Conservation (phyloP, 1,284 basidiomycete species). For the Fomes fomentarius region DNA sequence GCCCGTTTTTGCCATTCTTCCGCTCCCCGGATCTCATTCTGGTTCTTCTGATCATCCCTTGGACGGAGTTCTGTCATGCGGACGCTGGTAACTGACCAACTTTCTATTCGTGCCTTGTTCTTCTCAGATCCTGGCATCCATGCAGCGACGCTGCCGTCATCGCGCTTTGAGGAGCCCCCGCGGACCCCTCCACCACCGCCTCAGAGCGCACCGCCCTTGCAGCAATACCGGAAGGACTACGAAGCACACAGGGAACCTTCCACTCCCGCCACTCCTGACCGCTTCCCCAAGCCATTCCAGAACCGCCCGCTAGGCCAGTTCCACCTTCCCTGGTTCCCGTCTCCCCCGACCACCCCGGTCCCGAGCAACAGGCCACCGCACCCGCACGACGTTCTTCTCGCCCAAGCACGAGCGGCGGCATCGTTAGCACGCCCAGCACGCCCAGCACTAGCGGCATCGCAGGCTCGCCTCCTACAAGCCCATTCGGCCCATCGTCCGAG, state of each 20-base stretch:
- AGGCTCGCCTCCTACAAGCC: constrained; percentile 1
- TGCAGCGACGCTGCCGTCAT: constrained; percentile 13
- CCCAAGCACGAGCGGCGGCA: constrained; percentile 3
- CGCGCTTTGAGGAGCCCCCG: constrained; percentile 13
- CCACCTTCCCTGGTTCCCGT: constrained; percentile 35
- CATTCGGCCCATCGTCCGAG: constrained; percentile 23
- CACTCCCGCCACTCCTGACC: constrained; percentile 28
- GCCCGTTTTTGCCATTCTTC: neutral
- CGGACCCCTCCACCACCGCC: constrained; percentile 12
- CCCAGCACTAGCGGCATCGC: neutral
- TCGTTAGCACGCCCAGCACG: neutral
- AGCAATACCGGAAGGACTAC: constrained; percentile 13
- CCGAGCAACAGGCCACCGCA: constrained; percentile 7
- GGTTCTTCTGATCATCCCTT: neutral
- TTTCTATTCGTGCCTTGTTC: constrained; percentile 12
- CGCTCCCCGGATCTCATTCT: neutral
- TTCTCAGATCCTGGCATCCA: constrained; percentile 28
- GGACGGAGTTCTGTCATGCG: neutral
- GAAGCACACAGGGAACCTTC: neutral
- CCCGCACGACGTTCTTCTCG: neutral
- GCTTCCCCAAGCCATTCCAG: constrained; percentile 37
- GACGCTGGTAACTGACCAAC: neutral
- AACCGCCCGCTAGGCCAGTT: constrained; percentile 36
- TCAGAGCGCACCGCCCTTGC: constrained; percentile 11
- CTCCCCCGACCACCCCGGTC: constrained; percentile 30